phyloP scores from a whole-genome alignment of 225 moss, liverwort and hornwort genomes.

The Marchantia polymorpha region DNA sequence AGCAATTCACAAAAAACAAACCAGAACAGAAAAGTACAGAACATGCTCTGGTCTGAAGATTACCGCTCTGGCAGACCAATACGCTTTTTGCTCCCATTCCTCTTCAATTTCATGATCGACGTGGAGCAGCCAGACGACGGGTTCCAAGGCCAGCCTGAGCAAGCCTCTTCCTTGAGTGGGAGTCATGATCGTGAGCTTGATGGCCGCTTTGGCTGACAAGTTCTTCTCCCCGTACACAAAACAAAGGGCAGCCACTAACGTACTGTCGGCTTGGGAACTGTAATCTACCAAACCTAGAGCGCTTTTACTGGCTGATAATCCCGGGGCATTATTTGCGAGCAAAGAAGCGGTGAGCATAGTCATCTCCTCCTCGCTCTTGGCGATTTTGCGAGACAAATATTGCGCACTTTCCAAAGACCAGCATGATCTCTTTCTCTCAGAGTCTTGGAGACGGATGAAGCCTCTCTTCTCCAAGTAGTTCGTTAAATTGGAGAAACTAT shows the following conservation, averaged over 20 bases:
- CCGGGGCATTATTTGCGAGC: not conserved
- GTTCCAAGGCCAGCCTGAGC: conserved; percentile 20
- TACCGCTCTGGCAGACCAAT: conserved; percentile 21
- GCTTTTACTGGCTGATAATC: no score
- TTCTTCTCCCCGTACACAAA: conserved; percentile 16
- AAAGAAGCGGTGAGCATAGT: not conserved
- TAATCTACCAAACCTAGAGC: not conserved
- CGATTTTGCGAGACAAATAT: not conserved
- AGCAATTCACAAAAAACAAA: no score
- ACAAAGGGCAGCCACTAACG: conserved; percentile 19
- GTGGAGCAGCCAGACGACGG: conserved; percentile 26
- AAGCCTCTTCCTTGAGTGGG: conserved; percentile 5
- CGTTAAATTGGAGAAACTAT: conserved; percentile 16
- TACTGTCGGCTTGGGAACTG: not conserved
- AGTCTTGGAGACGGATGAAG: conserved; percentile 20
- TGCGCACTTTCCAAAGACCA: conserved; percentile 22
- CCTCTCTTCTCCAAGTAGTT: conserved; percentile 32
- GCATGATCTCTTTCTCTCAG: conserved; percentile 10
- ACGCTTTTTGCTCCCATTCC: conserved; percentile 28
- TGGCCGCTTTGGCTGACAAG: conserved; percentile 7
- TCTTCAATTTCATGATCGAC: conserved; percentile 27
- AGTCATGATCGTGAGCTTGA: conserved; percentile 6
- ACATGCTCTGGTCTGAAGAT: not conserved
- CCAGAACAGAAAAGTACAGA: not conserved
- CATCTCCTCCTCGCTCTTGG: not conserved